Conservation (phyloP, 441 rosid species). For the Pelargonium australe region DNA sequence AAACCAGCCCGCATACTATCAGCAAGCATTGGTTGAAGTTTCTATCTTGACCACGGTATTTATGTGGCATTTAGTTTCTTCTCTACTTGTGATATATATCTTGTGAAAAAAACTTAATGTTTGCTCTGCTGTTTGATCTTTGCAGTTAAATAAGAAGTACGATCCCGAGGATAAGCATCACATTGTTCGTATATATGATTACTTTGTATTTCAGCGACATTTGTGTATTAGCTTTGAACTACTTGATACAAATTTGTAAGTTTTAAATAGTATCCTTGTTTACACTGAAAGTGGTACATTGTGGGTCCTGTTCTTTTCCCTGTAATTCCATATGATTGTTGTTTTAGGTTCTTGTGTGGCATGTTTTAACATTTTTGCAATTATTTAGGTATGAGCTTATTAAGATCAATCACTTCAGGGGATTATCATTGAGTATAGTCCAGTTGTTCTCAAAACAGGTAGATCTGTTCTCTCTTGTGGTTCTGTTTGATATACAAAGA, state of each 20-base stretch:
- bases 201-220: slow-evolving; percentile 80
- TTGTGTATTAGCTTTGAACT: slow-evolving; percentile 97
- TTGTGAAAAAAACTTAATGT: slow-evolving; percentile 20
- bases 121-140: slow-evolving; percentile 24
- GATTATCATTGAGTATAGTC: slow-evolving; percentile 91
- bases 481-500: no score
- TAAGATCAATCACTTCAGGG: slow-evolving; percentile 92
- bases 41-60: slow-evolving; percentile 90
- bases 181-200: slow-evolving; percentile 94
- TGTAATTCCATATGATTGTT: slow-evolving; percentile 10
- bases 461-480: slow-evolving; percentile 20
- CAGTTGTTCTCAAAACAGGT: slow-evolving; percentile 99
- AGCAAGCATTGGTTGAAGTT: slow-evolving; percentile 98
- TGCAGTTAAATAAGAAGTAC: slow-evolving; percentile 92
- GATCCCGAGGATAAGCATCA: slow-evolving; percentile 99
- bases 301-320: slow-evolving; percentile 12
- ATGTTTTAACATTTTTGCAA: slow-evolving; percentile 20
- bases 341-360: slow-evolving; percentile 12
- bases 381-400: slow-evolving; percentile 88
- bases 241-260: slow-evolving; percentile 97
- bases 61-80: slow-evolving; percentile 17
- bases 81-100: slow-evolving; percentile 13
- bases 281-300: background rate
- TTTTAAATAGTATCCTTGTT: slow-evolving; percentile 18
- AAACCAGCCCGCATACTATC: slow-evolving; percentile 96